Evolutionary conservation across 176 grass and related monocot species (phyloP).

Genomic region (Oryza longistaminata): DNA sequence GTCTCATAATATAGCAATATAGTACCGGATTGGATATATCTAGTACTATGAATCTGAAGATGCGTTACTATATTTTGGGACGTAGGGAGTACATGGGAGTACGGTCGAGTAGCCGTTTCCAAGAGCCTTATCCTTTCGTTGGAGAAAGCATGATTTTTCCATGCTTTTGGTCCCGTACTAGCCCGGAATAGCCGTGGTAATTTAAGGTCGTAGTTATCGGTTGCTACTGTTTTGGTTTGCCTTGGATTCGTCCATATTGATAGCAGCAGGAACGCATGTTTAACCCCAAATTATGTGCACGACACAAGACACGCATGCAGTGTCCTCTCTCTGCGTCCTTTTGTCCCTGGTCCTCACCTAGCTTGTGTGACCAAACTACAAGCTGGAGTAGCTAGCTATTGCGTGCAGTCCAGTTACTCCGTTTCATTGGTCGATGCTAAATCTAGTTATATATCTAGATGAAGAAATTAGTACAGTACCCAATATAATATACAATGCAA

Average conservation of each 20-base stretch:
- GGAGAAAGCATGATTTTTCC: background rate
- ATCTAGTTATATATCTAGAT: no score
- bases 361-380: background rate
- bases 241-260: background rate
- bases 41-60: no score
- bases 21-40: no score
- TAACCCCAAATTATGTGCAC: background rate
- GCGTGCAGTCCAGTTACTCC: conserved; percentile 1
- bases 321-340: background rate
- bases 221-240: background rate
- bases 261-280: background rate
- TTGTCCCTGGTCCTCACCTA: conserved; percentile 12
- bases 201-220: background rate
- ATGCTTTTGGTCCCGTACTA: background rate
- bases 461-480: background rate
- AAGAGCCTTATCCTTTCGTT: background rate
- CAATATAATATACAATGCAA: background rate
- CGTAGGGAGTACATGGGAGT: no score
- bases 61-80: no score
- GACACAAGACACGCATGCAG: background rate
- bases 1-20: no score
- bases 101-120: no score
- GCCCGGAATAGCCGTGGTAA: background rate
- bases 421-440: background rate
- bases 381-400: background rate